Conservation (phyloP, 192 early-diverging fungal genomes). For the Neocallimastix lanati region DNA sequence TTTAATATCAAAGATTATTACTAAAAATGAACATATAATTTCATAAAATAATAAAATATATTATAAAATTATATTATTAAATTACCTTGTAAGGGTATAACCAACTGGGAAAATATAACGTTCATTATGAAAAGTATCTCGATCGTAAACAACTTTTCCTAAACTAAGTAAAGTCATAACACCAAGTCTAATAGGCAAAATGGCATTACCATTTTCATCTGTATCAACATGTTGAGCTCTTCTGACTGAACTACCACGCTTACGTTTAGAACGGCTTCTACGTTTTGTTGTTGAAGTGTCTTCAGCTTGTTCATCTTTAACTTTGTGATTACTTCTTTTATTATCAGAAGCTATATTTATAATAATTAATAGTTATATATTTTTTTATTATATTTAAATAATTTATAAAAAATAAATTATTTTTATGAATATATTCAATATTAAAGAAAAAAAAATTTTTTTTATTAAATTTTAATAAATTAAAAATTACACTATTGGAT, state of each 20-base stretch:
- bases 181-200: constrained; percentile 61
- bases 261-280: background rate
- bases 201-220: constrained; percentile 45
- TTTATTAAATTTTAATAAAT: too few relatives aligned
- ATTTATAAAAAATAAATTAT: too few relatives aligned
- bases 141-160: constrained; percentile 56
- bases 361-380: too few relatives aligned
- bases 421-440: too few relatives aligned
- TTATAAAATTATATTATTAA: background rate
- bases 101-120: constrained; percentile 87
- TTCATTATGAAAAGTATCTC: constrained; percentile 65
- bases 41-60: background rate
- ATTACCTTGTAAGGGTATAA: constrained; percentile 35
- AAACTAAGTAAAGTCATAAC: constrained; percentile 51
- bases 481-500: too few relatives aligned
- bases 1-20: too few relatives aligned
- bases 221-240: constrained; percentile 1
- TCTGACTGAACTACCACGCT: background rate
- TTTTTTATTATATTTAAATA: too few relatives aligned
- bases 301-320: background rate
- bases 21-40: too few relatives aligned
- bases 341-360: background rate
- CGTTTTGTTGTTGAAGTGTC: background rate
- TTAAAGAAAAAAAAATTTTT: too few relatives aligned
- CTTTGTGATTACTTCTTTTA: background rate